Base-by-base conservation (phyloP, 1,139 yeast species). In the Nadsonia commutata region DNA sequence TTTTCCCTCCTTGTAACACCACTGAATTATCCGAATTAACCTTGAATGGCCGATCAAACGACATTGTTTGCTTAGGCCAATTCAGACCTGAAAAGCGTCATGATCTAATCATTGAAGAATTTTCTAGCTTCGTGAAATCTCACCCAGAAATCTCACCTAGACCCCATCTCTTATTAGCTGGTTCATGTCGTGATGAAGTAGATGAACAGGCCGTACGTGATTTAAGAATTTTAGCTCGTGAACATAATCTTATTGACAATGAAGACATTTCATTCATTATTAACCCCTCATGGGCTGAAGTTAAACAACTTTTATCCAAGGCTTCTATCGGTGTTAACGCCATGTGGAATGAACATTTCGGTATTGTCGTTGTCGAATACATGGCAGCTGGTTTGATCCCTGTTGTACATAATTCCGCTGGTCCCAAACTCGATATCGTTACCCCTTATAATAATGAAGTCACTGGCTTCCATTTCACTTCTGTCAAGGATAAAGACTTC, bases 311-410 rank as follows among this genome's bases (percentile, higher is more conserved):
- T 49, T 66, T 93, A 39, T 56, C 67, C n/a, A 63, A 62, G 7
- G 75, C 88, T 2, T 75, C 78, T 36, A 78, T 75, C 53, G 98
- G 98, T 2, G 68, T 90, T 40, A 88, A 93, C 56, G 90, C 95
- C 21, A 93, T 93, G 99, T 93, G 98, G 98, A 90, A 93, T 61
- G 99, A 93, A 64, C 99, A 93, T 64, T 93, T 93, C 59, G 99
- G 99, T 18, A 93, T 93, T 56, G 94, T 95, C 1, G 93, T 90
- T 6, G 98, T 90, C 7, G 99, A 93, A 62, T 88, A 88, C 57
- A 70, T 83, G 66, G 80, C 93, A 1, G 74, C 84, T 44, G 97
- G 97, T 0, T 71, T 82, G 18, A 75, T 90, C 18, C 96, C 98
- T 1, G 66, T 93, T 3, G 90, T 78, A 3, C 98, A 93, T 62